phyloP scores from a whole-genome alignment of 192 early-diverging fungal species.

The Coemansia sp. region DNA sequence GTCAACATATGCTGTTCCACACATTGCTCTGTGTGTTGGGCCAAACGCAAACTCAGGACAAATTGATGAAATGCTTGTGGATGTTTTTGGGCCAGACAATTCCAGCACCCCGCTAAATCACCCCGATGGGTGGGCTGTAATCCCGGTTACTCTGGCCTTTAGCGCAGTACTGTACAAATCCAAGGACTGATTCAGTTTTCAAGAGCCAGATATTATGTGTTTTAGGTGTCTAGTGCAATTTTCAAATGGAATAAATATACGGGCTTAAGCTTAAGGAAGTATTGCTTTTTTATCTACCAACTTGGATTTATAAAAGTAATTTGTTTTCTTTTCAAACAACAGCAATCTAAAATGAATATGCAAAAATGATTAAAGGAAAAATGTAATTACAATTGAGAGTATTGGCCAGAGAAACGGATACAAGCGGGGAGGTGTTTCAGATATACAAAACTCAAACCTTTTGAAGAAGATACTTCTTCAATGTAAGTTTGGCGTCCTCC shows the following conservation, averaged over 20 bases:
- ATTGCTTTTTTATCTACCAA: too few relatives aligned
- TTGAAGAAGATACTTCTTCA: conserved; percentile 14
- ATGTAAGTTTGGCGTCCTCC: background rate
- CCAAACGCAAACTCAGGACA: conserved; percentile 28
- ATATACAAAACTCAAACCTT: conserved; percentile 8
- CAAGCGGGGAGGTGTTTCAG: background rate
- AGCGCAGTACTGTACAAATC: conserved; percentile 37
- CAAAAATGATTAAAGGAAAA: background rate
- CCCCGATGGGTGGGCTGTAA: conserved; percentile 37
- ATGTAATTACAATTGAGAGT: background rate
- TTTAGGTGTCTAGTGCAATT: background rate
- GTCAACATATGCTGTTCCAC: conserved; percentile 32
- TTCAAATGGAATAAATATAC: background rate
- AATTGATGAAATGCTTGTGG: conserved; percentile 34
- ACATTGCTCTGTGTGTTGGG: conserved; percentile 35
- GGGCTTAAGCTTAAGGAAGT: background rate
- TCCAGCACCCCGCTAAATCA: conserved; percentile 13
- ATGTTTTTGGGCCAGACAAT: conserved; percentile 46
- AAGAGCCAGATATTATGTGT: background rate
- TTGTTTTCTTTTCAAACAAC: background rate
- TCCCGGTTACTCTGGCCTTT: conserved; percentile 39
- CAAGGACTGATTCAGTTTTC: conserved; percentile 9
- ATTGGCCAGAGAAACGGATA: background rate
- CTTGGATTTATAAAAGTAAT: too few relatives aligned
- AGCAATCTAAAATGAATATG: background rate